phyloP scores from a whole-genome alignment of 2,329 filamentous ascomycete species.

The Daldinia sp. region DNA sequence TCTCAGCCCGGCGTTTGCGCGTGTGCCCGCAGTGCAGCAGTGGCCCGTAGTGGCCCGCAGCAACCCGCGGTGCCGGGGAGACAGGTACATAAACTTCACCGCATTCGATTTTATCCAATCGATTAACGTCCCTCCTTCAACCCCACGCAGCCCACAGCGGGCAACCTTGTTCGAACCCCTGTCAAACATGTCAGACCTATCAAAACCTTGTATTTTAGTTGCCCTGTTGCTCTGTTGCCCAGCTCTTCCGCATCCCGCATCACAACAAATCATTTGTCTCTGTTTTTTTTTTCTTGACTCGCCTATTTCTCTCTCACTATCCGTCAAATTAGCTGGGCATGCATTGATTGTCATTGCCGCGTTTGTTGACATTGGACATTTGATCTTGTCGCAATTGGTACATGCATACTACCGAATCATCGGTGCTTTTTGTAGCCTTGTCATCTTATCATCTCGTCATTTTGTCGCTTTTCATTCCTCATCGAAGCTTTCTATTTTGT shows the following conservation, averaged over 20 bases:
- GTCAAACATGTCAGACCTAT: neutral
- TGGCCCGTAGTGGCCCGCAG: slow-evolving; percentile 6
- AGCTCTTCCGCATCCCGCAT: slow-evolving; percentile 11
- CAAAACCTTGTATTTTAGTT: slow-evolving; percentile 7
- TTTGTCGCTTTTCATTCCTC: slow-evolving; percentile 18
- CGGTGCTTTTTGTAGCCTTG: slow-evolving; percentile 14
- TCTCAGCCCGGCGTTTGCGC: slow-evolving; percentile 28
- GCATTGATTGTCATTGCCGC: slow-evolving; percentile 43
- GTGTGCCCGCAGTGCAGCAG: neutral
- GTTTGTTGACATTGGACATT: slow-evolving; percentile 39
- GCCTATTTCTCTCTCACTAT: slow-evolving; percentile 18
- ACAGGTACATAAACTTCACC: slow-evolving; percentile 30
- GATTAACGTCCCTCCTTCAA: slow-evolving; percentile 33
- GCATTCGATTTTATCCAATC: slow-evolving; percentile 37
- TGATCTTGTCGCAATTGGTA: slow-evolving; percentile 32
- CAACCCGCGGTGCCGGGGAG: slow-evolving; percentile 6
- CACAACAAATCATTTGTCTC: slow-evolving; percentile 38
- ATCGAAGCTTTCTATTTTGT: slow-evolving; percentile 35
- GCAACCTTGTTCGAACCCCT: slow-evolving; percentile 19
- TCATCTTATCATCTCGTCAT: slow-evolving; percentile 8
- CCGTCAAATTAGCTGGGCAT: slow-evolving; percentile 32
- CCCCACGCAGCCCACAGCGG: slow-evolving; percentile 42
- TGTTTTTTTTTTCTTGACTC: slow-evolving; percentile 18
- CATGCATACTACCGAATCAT: slow-evolving; percentile 33
- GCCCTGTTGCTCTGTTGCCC: slow-evolving; percentile 2